A percentile compares a stretch with the other conserved stretches of the same genome.
Evolutionary conservation across 352 stramenopile species (phyloP).

Genomic region (Peronospora destructor): DNA sequence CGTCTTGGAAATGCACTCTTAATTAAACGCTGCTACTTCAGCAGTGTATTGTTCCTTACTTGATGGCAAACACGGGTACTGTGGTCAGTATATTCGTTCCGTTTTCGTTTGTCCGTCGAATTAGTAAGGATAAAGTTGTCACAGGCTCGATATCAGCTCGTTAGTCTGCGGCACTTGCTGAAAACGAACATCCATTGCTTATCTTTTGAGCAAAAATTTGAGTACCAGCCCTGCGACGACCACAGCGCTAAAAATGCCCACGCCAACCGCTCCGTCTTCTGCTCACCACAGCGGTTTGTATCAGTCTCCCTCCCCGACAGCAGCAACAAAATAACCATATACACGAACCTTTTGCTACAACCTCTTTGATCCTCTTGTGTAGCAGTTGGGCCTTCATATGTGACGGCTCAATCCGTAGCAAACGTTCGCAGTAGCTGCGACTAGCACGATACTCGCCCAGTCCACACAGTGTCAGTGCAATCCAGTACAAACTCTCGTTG

Average conservation of each 20-base stretch:
- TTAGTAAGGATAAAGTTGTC: neutral
- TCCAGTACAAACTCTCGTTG: constrained; percentile 76
- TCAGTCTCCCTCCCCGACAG: neutral
- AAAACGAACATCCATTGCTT: constrained; percentile 20
- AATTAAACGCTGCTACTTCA: constrained; percentile 1
- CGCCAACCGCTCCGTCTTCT: constrained; percentile 58
- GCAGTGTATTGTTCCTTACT: constrained; percentile 7
- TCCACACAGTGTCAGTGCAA: constrained; percentile 58
- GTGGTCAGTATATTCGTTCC: constrained; percentile 1
- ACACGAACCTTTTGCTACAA: constrained; percentile 41
- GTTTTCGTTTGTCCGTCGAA: constrained; percentile 4
- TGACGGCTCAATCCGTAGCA: constrained; percentile 68
- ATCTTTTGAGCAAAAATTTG: constrained; percentile 68
- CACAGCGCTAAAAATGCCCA: constrained; percentile 62
- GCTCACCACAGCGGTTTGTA: constrained; percentile 3
- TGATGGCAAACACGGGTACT: constrained; percentile 2
- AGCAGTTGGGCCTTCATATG: constrained; percentile 67
- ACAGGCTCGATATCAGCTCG: neutral
- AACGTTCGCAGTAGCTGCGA: constrained; percentile 58
- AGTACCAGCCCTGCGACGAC: constrained; percentile 66
- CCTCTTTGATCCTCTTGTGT: constrained; percentile 72
- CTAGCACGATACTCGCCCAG: constrained; percentile 66
- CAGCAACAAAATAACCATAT: neutral
- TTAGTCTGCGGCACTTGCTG: constrained; percentile 6
- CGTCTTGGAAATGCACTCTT: constrained; percentile 17